phyloP scores from a whole-genome alignment of 768 basidiomycete species.

The Tricholoma terreum region DNA sequence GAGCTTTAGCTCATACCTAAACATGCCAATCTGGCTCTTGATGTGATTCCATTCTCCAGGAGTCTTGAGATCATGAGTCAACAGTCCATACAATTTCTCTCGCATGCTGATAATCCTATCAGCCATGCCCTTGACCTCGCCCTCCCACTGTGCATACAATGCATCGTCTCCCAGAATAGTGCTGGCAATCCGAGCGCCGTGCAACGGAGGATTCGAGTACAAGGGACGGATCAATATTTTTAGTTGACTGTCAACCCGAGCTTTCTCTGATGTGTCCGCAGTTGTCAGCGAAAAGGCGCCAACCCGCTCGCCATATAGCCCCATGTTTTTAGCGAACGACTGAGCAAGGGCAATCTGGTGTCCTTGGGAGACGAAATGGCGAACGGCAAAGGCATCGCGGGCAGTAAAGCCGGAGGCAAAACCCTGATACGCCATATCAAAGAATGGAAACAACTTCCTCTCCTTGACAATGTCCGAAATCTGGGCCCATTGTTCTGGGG shows the following conservation, averaged over 20 bases:
- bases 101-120: constrained; percentile 93
- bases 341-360: constrained; percentile 91
- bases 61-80: constrained; percentile 78
- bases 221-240: constrained; percentile 94
- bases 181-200: constrained; percentile 84
- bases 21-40: constrained; percentile 96
- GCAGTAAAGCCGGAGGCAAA: constrained; percentile 93
- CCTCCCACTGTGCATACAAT: constrained; percentile 85
- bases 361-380: constrained; percentile 88
- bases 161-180: constrained; percentile 73
- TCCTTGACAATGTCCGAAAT: constrained; percentile 86
- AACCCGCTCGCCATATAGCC: constrained; percentile 96
- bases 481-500: constrained; percentile 87
- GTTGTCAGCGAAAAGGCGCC: constrained; percentile 91
- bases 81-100: constrained; percentile 71
- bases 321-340: constrained; percentile 99
- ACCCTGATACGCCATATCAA: constrained; percentile 99
- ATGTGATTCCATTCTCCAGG: constrained; percentile 96
- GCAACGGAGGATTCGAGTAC: constrained; percentile 96
- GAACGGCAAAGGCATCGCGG: constrained; percentile 91
- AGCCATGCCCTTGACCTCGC: constrained; percentile 94
- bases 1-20: constrained; percentile 60
- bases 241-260: constrained; percentile 88
- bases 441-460: constrained; percentile 94
- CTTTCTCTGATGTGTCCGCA: constrained; percentile 68